Evolutionary conservation across 805 yeast species (phyloP).

Genomic region (Wickerhamomyces canadensis): DNA sequence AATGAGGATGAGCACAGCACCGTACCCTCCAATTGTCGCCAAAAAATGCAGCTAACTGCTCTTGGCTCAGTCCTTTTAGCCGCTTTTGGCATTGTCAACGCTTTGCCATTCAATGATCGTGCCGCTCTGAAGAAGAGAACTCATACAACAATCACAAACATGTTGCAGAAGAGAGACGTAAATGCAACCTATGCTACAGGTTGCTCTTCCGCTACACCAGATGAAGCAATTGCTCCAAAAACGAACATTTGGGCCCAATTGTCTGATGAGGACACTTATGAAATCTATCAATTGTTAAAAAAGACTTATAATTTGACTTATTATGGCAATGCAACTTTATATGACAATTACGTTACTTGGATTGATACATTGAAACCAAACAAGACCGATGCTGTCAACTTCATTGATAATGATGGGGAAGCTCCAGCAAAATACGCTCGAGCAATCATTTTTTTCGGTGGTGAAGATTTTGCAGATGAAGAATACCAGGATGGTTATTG

Average conservation of each 20-base stretch:
- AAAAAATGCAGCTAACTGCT: no score
- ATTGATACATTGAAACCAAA: conserved; percentile 22
- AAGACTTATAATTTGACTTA: conserved; percentile 16
- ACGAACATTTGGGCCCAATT: conserved; percentile 20
- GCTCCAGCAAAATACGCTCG: conserved; percentile 20
- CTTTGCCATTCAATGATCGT: not conserved
- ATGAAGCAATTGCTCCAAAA: conserved; percentile 12
- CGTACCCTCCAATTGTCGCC: no score
- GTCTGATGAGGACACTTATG: conserved; percentile 15
- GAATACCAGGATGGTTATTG: conserved; percentile 23
- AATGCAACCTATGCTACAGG: not conserved
- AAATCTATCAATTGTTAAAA: conserved; percentile 11
- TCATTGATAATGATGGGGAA: conserved; percentile 17
- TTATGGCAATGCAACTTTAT: conserved; percentile 15
- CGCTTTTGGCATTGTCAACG: not conserved
- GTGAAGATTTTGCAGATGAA: conserved; percentile 16
- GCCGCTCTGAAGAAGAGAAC: not conserved
- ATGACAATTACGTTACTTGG: conserved; percentile 22
- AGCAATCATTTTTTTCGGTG: conserved; percentile 21
- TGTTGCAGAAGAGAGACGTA: not conserved
- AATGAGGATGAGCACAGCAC: no score
- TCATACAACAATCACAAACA: not conserved
- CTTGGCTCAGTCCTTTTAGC: no score
- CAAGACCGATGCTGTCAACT: conserved; percentile 22
- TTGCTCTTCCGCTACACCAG: conserved; percentile 11